Conservation (phyloP, 352 stramenopile genomes). For the Phytophthora niederhauseri region DNA sequence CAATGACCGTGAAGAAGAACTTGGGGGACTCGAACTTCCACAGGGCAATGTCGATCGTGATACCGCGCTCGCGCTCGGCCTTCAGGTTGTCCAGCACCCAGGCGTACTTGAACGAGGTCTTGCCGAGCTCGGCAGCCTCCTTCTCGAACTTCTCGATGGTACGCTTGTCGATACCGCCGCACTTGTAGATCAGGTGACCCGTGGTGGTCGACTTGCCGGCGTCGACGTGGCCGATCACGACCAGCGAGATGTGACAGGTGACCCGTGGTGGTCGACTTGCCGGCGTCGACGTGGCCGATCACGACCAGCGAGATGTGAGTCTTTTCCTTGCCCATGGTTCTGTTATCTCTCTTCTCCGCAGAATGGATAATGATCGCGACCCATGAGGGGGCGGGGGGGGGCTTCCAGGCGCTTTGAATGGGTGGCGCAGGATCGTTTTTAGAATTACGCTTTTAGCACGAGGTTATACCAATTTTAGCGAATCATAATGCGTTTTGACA, state of each 20-base stretch:
- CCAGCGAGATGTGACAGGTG: constrained; percentile 94
- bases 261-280: constrained; percentile 98
- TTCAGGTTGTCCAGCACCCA: constrained; percentile 99
- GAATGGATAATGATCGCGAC: constrained; percentile 52
- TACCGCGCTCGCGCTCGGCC: constrained; percentile 97
- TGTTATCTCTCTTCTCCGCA: constrained; percentile 48
- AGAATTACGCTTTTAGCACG: constrained; percentile 30
- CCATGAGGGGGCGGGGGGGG: constrained; percentile 1
- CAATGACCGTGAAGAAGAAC: constrained; percentile 98
- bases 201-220: constrained; percentile 97
- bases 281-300: constrained; percentile 97
- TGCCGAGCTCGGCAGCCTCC: constrained; percentile 97
- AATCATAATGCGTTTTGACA: constrained; percentile 14
- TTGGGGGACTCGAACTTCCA: constrained; percentile 98
- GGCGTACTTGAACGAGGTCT: constrained; percentile 99
- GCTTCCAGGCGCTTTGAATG: constrained; percentile 21
- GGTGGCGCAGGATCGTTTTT: constrained; percentile 39
- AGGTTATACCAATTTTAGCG: constrained; percentile 28
- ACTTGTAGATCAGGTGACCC: constrained; percentile 99
- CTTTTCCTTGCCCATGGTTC: constrained; percentile 77
- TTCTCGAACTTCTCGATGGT: constrained; percentile 99
- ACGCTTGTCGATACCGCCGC: constrained; percentile 98
- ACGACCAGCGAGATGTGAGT: constrained; percentile 93
- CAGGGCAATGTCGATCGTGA: constrained; percentile 98
- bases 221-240: constrained; percentile 98